phyloP scores from a whole-genome alignment of 2,329 filamentous ascomycete species.

The Exserohilum rostratum region DNA sequence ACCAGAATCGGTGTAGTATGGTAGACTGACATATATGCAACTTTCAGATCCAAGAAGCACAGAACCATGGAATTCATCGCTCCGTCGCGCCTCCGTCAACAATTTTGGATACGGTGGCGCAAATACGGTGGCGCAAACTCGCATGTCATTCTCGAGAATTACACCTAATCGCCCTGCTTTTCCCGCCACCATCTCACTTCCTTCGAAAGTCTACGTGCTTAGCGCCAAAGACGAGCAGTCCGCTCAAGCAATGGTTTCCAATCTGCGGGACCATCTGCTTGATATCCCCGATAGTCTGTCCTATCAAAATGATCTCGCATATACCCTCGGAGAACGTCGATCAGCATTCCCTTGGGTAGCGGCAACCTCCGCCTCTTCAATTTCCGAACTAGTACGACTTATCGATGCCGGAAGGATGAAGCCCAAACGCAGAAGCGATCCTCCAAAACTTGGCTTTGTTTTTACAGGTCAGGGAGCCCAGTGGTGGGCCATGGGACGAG shows the following conservation, averaged over 20 bases:
- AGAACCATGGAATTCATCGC: background rate
- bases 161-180: background rate
- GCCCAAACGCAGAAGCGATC: background rate
- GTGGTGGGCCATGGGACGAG: background rate
- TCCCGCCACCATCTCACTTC: background rate
- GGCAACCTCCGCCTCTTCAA: background rate
- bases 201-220: background rate
- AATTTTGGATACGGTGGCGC: conserved; percentile 31
- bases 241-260: background rate
- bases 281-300: background rate
- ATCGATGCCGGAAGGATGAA: background rate
- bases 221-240: background rate
- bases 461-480: conserved; percentile 1
- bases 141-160: conserved; percentile 3
- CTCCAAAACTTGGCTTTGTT: background rate
- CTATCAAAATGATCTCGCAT: background rate
- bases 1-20: background rate
- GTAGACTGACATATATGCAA: background rate
- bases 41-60: background rate
- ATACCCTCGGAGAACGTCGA: background rate
- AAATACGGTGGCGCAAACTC: conserved; percentile 28
- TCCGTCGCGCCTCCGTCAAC: conserved; percentile 22
- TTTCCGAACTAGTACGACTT: background rate
- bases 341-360: background rate
- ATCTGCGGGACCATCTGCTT: background rate